phyloP scores from a whole-genome alignment of 192 early-diverging fungal species.

The Coemansia sp. region DNA sequence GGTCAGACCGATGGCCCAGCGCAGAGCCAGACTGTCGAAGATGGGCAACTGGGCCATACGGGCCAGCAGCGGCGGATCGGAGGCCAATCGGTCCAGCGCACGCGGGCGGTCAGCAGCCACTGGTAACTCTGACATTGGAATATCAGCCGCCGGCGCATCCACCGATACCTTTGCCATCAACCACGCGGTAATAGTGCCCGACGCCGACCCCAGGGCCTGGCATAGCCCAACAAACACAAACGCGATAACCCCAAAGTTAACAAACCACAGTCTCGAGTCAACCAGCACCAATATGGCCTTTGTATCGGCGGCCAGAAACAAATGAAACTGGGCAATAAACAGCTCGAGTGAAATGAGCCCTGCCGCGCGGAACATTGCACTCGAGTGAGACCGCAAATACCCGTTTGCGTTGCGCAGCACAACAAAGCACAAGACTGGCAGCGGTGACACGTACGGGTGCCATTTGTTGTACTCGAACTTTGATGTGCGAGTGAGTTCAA shows the following conservation, averaged over 20 bases:
- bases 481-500: slow-evolving; percentile 47
- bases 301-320: slow-evolving; percentile 75
- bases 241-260: slow-evolving; percentile 52
- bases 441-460: slow-evolving; percentile 66
- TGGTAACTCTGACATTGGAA: slow-evolving; percentile 31
- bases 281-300: slow-evolving; percentile 65
- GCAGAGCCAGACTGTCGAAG: slow-evolving; percentile 13
- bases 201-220: slow-evolving; percentile 51
- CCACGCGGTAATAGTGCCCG: slow-evolving; percentile 33
- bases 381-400: slow-evolving; percentile 56
- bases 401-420: slow-evolving; percentile 66
- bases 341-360: slow-evolving; percentile 71
- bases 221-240: slow-evolving; percentile 59
- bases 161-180: slow-evolving; percentile 17
- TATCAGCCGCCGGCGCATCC: background rate
- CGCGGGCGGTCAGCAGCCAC: slow-evolving; percentile 1
- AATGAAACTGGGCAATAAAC: slow-evolving; percentile 77
- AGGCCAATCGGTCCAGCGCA: slow-evolving; percentile 34
- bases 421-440: slow-evolving; percentile 64
- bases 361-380: slow-evolving; percentile 58
- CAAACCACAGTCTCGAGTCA: slow-evolving; percentile 54
- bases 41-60: background rate
- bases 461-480: slow-evolving; percentile 67
- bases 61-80: slow-evolving; percentile 4
- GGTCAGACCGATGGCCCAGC: slow-evolving; percentile 10